Conservation (phyloP, 78 protist species). For the Planoprotostelium fungivorum region DNA sequence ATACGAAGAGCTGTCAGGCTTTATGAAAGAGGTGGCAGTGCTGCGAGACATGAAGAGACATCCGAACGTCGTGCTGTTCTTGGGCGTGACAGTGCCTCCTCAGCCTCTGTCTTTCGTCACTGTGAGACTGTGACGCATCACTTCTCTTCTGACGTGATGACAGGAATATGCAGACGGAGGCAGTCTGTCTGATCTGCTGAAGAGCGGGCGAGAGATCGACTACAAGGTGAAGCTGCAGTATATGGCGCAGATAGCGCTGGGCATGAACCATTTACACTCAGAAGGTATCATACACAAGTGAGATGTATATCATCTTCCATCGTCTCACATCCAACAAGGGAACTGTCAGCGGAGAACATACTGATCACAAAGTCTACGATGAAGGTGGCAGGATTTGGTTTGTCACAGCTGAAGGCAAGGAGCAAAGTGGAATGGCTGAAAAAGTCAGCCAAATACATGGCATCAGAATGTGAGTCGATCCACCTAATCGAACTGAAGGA, state of each 20-base stretch:
- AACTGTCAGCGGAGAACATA: background rate
- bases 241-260: background rate
- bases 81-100: background rate
- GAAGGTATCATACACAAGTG: background rate
- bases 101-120: background rate
- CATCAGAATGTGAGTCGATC: background rate
- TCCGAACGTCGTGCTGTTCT: background rate
- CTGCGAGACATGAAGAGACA: background rate
- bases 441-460: background rate
- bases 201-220: background rate
- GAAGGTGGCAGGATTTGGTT: background rate
- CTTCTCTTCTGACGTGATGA: too few relatives aligned
- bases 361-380: background rate
- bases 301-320: background rate
- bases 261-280: background rate
- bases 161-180: background rate
- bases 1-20: background rate
- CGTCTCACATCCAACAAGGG: too few relatives aligned
- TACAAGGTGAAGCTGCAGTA: background rate
- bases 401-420: background rate
- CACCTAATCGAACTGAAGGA: background rate
- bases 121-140: background rate
- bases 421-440: background rate
- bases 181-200: background rate
- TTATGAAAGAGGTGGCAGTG: background rate